These are phyloP conservation scores for Phyllosticta citriasiana DNA, from an alignment of 2,329 filamentous ascomycete species.

Conservation along the genomic window DNA sequence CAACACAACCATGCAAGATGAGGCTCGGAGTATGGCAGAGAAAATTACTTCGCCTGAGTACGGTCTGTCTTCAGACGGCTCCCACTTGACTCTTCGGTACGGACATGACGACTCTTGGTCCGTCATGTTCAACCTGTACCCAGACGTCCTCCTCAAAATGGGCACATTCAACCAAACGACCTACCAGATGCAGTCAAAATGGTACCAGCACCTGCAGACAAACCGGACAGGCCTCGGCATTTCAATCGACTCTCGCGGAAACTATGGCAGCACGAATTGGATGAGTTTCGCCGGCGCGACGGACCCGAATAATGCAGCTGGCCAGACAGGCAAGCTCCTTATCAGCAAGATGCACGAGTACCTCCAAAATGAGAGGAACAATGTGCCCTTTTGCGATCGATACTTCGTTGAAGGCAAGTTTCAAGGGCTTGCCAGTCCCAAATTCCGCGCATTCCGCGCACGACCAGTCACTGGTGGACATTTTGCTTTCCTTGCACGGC, in stretches of 20 bases:
- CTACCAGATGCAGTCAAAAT: conserved; percentile 27
- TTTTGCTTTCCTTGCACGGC: conserved; percentile 32
- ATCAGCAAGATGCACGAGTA: conserved; percentile 32
- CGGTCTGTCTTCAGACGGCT: conserved; percentile 19
- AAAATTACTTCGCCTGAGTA: background rate
- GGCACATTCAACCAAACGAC: conserved; percentile 26
- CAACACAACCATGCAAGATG: conserved; percentile 6
- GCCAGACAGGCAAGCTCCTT: conserved; percentile 16
- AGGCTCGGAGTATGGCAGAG: background rate
- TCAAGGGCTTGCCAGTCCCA: conserved; percentile 13
- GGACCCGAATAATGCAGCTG: background rate
- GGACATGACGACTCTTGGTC: conserved; percentile 28
- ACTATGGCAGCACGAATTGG: conserved; percentile 36
- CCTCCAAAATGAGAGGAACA: conserved; percentile 32
- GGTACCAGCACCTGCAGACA: conserved; percentile 25
- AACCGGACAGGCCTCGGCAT: conserved; percentile 25
- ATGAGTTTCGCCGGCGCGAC: conserved; percentile 31
- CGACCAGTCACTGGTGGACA: conserved; percentile 35
- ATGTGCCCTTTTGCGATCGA: conserved; percentile 34
- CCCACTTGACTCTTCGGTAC: conserved; percentile 27
- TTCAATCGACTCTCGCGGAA: conserved; percentile 23
- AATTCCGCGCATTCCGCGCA: conserved; percentile 23
- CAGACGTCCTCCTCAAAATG: conserved; percentile 30
- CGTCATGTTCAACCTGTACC: conserved; percentile 33
- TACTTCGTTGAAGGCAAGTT: conserved; percentile 26